Evolutionary conservation across 2,329 filamentous ascomycete species (phyloP).

Genomic region (Microsporum audouinii): DNA sequence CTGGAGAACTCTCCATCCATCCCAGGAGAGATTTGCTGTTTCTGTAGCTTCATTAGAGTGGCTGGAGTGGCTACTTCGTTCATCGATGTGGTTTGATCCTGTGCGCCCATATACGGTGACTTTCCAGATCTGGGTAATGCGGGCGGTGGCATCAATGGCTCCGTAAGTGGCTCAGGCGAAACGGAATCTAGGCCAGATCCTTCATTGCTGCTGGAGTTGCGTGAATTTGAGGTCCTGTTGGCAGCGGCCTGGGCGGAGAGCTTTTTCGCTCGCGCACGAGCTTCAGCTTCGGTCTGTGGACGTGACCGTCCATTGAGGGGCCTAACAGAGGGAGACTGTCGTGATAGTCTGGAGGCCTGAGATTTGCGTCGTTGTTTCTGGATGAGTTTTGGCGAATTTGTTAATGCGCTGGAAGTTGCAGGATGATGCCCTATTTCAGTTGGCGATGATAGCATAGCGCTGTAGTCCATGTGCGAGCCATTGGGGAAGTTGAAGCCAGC

Average conservation of each 20-base stretch:
- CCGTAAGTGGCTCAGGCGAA: slow-evolving; percentile 40
- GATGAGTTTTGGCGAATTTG: slow-evolving; percentile 25
- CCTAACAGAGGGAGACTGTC: slow-evolving; percentile 36
- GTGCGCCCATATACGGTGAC: slow-evolving; percentile 31
- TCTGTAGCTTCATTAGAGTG: slow-evolving; percentile 67
- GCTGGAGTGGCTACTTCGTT: slow-evolving; percentile 68
- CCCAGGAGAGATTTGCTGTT: slow-evolving; percentile 35
- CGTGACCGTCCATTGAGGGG: slow-evolving; percentile 28
- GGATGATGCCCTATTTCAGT: slow-evolving; percentile 26
- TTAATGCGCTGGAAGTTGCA: slow-evolving; percentile 23
- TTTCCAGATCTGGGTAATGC: slow-evolving; percentile 33
- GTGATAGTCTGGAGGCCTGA: slow-evolving; percentile 25
- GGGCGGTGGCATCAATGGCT: slow-evolving; percentile 40
- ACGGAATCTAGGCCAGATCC: slow-evolving; percentile 36
- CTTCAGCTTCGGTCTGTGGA: slow-evolving; percentile 16
- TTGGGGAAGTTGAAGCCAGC: slow-evolving; percentile 28
- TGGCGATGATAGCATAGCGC: slow-evolving; percentile 32
- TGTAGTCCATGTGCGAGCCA: slow-evolving; percentile 29
- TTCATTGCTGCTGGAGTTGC: slow-evolving; percentile 32
- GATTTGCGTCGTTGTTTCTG: slow-evolving; percentile 32
- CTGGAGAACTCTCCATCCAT: slow-evolving; percentile 26
- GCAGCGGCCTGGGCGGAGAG: slow-evolving; percentile 5
- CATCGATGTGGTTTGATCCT: slow-evolving; percentile 21
- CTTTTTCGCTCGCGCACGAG: slow-evolving; percentile 11
- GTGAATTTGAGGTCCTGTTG: slow-evolving; percentile 15